phyloP scores from a whole-genome alignment of 495 filamentous ascomycete species.

The Penicillium longicatenatum region DNA sequence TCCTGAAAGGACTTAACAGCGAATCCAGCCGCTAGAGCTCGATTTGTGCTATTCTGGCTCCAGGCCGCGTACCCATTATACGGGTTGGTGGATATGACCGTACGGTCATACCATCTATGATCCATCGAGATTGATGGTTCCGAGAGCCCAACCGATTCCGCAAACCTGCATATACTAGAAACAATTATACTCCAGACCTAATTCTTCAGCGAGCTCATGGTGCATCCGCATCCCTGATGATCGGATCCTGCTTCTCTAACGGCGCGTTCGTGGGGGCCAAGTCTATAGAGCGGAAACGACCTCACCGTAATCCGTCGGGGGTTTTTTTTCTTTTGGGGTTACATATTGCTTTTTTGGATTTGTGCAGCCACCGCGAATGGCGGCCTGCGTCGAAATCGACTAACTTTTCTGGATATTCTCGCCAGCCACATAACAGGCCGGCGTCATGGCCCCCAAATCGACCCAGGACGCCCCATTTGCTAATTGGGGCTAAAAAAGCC shows the following conservation, averaged over 20 bases:
- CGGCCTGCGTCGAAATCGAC: conserved; percentile 12
- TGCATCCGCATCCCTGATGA: conserved; percentile 2
- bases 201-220: background rate
- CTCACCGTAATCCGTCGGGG: conserved; percentile 12
- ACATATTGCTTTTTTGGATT: conserved; percentile 10
- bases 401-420: conserved; percentile 13
- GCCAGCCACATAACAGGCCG: conserved; percentile 13
- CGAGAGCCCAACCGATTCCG: background rate
- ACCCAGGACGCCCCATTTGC: conserved; percentile 15
- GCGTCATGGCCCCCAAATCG: conserved; percentile 28
- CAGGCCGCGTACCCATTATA: background rate
- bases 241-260: conserved; percentile 15
- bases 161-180: background rate
- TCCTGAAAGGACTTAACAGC: background rate
- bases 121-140: background rate
- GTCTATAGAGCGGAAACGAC: conserved; percentile 9
- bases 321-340: conserved; percentile 9
- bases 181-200: background rate
- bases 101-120: background rate
- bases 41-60: background rate
- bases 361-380: conserved; percentile 12
- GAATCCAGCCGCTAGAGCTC: background rate
- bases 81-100: background rate
- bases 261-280: conserved; percentile 29
- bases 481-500: conserved; percentile 22